Percentiles rank a stretch among this genome's conserved stretches.
phyloP scores from a whole-genome alignment of 345 rosid genomes.

The Balakata baccata region DNA sequence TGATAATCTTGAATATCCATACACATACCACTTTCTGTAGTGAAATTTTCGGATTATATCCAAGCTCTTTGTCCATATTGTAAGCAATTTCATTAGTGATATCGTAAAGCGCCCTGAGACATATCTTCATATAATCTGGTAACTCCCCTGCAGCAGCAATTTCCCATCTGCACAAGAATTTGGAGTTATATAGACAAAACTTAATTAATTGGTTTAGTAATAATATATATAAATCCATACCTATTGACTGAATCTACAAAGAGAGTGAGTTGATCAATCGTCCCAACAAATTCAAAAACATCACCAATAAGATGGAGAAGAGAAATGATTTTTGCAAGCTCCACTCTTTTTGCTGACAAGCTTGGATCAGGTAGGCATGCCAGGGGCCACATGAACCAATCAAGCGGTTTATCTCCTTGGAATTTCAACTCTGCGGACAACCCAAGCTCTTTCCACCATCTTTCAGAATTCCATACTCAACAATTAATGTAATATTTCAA shows the following conservation, averaged over 20 bases:
- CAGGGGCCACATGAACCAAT: neutral
- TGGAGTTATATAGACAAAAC: no score
- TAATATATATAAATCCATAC: neutral
- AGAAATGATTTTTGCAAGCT: neutral
- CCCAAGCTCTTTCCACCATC: slow-evolving; percentile 1
- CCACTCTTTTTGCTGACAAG: neutral
- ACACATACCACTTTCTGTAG: slow-evolving; percentile 34
- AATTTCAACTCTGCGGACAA: neutral
- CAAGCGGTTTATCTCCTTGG: neutral
- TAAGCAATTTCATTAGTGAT: slow-evolving; percentile 38
- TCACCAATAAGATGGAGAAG: neutral
- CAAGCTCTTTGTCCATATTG: slow-evolving; percentile 23
- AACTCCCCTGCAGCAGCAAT: slow-evolving; percentile 20
- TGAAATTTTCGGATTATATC: slow-evolving; percentile 36
- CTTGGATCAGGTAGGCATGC: neutral
- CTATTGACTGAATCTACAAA: neutral
- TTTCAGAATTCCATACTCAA: neutral
- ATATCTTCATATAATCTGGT: slow-evolving; percentile 37
- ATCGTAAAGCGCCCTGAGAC: slow-evolving; percentile 38
- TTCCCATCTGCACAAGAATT: slow-evolving; percentile 36
- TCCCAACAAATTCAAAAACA: neutral
- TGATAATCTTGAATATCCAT: neutral
- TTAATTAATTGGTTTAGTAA: no score
- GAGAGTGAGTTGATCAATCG: neutral
- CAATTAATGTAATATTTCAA: no score